A percentile compares a stretch with the other conserved stretches of the same genome.
phyloP scores from a whole-genome alignment of 768 basidiomycete species.

The Artomyces pyxidatus region DNA sequence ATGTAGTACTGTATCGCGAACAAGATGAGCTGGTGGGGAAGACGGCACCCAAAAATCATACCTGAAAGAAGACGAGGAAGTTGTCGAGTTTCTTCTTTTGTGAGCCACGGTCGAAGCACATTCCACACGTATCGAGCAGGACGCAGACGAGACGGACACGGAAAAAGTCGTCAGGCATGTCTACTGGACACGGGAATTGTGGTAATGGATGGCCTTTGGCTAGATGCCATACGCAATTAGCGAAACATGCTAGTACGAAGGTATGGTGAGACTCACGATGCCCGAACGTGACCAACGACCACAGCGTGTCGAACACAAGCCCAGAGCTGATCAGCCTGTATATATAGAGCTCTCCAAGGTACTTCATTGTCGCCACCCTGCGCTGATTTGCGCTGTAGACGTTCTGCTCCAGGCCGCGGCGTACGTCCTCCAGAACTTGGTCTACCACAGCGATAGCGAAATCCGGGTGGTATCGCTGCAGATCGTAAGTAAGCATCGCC shows the following conservation, averaged over 20 bases:
- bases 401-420: conserved; percentile 88
- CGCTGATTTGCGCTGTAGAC: conserved; percentile 93
- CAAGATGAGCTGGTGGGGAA: conserved; percentile 3
- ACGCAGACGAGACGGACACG: conserved; percentile 86
- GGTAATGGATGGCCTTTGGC: conserved; percentile 88
- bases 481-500: conserved; percentile 91
- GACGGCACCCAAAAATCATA: conserved; percentile 23
- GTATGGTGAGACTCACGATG: conserved; percentile 61
- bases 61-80: conserved; percentile 92
- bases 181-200: conserved; percentile 62
- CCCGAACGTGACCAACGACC: conserved; percentile 92
- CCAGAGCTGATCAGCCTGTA: conserved; percentile 85
- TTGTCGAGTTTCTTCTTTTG: conserved; percentile 91
- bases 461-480: conserved; percentile 86
- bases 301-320: conserved; percentile 88
- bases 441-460: conserved; percentile 88
- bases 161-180: conserved; percentile 96
- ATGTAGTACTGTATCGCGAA: conserved; percentile 57
- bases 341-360: conserved; percentile 95
- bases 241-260: not conserved
- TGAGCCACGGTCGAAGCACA: conserved; percentile 94
- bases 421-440: conserved; percentile 89
- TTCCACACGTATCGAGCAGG: conserved; percentile 90
- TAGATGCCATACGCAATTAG: conserved; percentile 23
- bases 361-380: conserved; percentile 85